Evolutionary conservation across 2,329 filamentous ascomycete genomes (phyloP).

Genomic region (Stagonosporopsis chrysanthemi): DNA sequence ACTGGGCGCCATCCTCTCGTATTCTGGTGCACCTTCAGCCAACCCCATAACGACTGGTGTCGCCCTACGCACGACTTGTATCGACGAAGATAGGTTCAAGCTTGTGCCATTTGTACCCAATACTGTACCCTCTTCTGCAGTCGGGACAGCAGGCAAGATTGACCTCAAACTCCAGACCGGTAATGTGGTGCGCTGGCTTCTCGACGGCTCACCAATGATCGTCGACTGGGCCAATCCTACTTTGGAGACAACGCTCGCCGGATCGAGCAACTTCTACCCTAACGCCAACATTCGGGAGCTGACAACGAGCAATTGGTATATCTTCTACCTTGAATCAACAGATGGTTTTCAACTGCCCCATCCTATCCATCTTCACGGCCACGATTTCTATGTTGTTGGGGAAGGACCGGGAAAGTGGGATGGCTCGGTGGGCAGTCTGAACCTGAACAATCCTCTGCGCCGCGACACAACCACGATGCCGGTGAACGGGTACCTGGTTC

Average conservation of each 20-base stretch:
- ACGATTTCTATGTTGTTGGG: conserved; percentile 55
- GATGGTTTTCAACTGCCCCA: conserved; percentile 47
- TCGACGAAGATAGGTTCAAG: conserved; percentile 45
- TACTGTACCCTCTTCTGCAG: conserved; percentile 46
- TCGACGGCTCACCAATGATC: conserved; percentile 50
- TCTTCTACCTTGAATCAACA: conserved; percentile 57
- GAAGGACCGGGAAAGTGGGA: conserved; percentile 48
- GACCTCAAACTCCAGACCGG: conserved; percentile 32
- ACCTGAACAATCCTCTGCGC: conserved; percentile 49
- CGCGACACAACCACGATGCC: conserved; percentile 51
- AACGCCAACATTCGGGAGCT: conserved; percentile 43
- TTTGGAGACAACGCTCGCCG: conserved; percentile 52
- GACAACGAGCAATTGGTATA: conserved; percentile 50
- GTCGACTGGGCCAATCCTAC: conserved; percentile 55
- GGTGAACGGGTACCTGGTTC: conserved; percentile 53
- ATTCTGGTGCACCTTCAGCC: conserved; percentile 44
- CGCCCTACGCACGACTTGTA: conserved; percentile 45
- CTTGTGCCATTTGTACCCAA: conserved; percentile 53
- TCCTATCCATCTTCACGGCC: conserved; percentile 52
- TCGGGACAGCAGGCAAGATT: conserved; percentile 39
- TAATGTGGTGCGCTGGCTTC: conserved; percentile 54
- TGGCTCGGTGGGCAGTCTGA: conserved; percentile 40
- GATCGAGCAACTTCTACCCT: conserved; percentile 30
- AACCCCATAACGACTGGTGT: conserved; percentile 48
- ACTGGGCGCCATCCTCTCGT: conserved; percentile 52